These are phyloP conservation scores for Bondarzewia mesenterica DNA, from an alignment of 1,284 basidiomycete species.

Conservation along the genomic window DNA sequence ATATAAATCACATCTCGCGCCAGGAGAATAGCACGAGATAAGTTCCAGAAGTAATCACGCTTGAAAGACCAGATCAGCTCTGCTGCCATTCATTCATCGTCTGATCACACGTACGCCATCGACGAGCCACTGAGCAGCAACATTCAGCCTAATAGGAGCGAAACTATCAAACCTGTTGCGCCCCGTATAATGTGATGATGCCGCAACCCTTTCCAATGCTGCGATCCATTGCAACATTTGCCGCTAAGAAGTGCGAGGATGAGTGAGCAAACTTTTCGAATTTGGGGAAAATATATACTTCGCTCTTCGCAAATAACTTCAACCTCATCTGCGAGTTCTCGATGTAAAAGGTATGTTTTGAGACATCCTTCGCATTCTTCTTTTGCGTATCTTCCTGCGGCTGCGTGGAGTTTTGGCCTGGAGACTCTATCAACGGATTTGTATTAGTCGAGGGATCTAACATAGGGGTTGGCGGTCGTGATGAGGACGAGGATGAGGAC, in stretches of 20 bases:
- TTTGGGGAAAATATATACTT: constrained; percentile 36
- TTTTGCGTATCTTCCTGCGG: constrained; percentile 26
- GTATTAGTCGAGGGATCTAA: constrained; percentile 70
- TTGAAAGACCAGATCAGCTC: constrained; percentile 21
- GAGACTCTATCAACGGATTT: constrained; percentile 37
- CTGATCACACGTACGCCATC: constrained; percentile 66
- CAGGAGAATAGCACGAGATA: constrained; percentile 88
- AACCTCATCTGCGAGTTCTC: constrained; percentile 86
- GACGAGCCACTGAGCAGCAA: constrained; percentile 97
- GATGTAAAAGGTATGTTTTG: constrained; percentile 92
- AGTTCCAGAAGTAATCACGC: constrained; percentile 96
- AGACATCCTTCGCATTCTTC: constrained; percentile 50
- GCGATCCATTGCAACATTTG: constrained; percentile 99
- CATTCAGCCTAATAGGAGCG: constrained; percentile 89
- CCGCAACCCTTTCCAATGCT: constrained; percentile 79
- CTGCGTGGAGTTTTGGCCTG: constrained; percentile 21
- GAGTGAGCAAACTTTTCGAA: constrained; percentile 1
- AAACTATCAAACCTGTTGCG: constrained; percentile 90
- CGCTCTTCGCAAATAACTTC: constrained; percentile 85
- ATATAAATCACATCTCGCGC: constrained; percentile 90
- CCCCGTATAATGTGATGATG: constrained; percentile 73
- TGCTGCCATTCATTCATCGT: constrained; percentile 1
- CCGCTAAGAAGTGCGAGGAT: constrained; percentile 37
- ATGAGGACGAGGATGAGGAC: constrained; percentile 24
- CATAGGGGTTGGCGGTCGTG: constrained; percentile 42